Evolutionary conservation across 106 monocot species (phyloP).

Genomic region (Dendrobium chrysotoxum): DNA sequence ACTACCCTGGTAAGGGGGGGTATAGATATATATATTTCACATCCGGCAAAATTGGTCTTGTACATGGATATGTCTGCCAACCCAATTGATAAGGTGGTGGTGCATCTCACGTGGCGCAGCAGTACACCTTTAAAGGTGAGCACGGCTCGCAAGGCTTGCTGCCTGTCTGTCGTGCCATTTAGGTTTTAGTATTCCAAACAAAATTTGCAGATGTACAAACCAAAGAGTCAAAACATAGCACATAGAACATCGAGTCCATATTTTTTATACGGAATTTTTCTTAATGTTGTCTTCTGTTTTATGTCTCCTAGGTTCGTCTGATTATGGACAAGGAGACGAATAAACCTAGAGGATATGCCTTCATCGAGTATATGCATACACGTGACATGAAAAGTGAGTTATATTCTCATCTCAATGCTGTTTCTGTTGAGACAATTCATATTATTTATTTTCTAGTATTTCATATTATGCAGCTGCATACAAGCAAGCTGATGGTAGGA

Average conservation of each 20-base stretch:
- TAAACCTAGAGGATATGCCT: conserved; percentile 95
- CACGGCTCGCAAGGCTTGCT: conserved; percentile 91
- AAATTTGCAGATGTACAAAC: conserved; percentile 5
- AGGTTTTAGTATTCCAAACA: conserved; percentile 27
- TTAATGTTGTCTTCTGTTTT: conserved; percentile 12
- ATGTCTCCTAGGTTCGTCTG: conserved; percentile 57
- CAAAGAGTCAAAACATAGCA: neutral
- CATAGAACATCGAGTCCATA: neutral
- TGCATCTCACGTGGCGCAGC: conserved; percentile 62
- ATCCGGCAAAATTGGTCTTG: conserved; percentile 38
- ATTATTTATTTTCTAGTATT: neutral
- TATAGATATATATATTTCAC: conserved; percentile 24
- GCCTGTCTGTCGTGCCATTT: conserved; percentile 98
- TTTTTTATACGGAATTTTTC: neutral
- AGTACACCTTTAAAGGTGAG: conserved; percentile 91
- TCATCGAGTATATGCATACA: conserved; percentile 90
- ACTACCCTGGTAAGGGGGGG: conserved; percentile 96
- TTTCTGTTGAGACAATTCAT: conserved; percentile 1
- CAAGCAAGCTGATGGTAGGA: conserved; percentile 99
- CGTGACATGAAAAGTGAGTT: conserved; percentile 93
- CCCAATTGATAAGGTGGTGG: conserved; percentile 70
- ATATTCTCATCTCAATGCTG: neutral
- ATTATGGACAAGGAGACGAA: conserved; percentile 76
- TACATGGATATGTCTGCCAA: conserved; percentile 54
- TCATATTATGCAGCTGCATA: conserved; percentile 64